These are phyloP conservation scores for Pichia sp. DNA, from an alignment of 1,139 yeast genomes.

Conservation along the genomic window DNA sequence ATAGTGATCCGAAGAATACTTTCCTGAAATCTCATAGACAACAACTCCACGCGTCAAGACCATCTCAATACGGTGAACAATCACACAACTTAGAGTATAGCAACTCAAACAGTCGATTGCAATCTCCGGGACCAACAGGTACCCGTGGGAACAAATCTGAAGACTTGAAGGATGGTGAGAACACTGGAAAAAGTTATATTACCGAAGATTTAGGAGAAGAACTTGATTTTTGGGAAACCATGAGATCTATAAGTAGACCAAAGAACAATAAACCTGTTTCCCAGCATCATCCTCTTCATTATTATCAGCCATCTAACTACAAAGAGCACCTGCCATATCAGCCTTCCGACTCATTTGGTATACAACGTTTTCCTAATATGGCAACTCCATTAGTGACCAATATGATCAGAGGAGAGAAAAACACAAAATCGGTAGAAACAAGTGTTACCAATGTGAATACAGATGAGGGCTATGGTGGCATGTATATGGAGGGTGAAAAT, in stretches of 20 bases:
- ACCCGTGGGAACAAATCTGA: not conserved
- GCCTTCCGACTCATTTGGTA: constrained; percentile 21
- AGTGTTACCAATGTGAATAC: constrained; percentile 7
- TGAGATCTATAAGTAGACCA: constrained; percentile 48
- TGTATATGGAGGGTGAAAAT: constrained; percentile 24
- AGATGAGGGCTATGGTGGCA: constrained; percentile 17
- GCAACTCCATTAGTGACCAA: constrained; percentile 17
- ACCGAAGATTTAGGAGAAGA: constrained; percentile 44
- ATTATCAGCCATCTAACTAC: constrained; percentile 27
- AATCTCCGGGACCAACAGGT: not conserved
- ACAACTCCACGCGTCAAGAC: constrained; percentile 9
- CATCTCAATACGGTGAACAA: not conserved
- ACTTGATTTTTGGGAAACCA: constrained; percentile 66
- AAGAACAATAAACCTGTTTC: constrained; percentile 36
- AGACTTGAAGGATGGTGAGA: not conserved
- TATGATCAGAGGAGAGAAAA: constrained; percentile 7
- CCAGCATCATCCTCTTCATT: constrained; percentile 47
- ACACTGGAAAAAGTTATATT: constrained; percentile 8
- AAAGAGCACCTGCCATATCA: constrained; percentile 20
- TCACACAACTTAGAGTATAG: not conserved
- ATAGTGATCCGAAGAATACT: constrained; percentile 1
- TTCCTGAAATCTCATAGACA: constrained; percentile 16
- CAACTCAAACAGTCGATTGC: not conserved
- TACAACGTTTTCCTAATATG: constrained; percentile 22
- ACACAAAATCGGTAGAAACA: constrained; percentile 11